Base-by-base conservation (phyloP, 2,329 filamentous ascomycete species). In the Botrytis aclada region DNA sequence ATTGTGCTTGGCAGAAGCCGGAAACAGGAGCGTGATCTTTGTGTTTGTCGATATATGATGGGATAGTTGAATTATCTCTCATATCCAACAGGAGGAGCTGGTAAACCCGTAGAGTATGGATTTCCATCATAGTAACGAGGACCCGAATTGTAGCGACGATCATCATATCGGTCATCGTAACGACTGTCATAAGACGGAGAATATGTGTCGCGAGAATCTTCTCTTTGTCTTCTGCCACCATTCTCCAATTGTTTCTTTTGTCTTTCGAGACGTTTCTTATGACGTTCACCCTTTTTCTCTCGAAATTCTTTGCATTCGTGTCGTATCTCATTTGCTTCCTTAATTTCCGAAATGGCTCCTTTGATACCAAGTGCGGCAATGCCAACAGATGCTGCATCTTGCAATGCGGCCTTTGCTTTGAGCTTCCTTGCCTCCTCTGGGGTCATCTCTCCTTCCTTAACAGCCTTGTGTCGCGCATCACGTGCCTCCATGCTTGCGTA, bases 311-410 rank as follows among this genome's bases (percentile, higher is more conserved):
- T 83, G 71, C 85, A 85, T 78, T 86, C 85, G 76, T 87, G 85
- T 74, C 87, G 85, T 80, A 90, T 85, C 81, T 90, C 86, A 74
- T 88, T 87, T 82, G 89, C 88, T 79, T 91, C 88, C 81, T 91
- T 89, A 88, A 90, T 92, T 80, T 91, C 89, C 8, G 84, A 85
- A 43, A 79, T 74, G 85, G 90, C 89, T 69, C 87, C 86, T 81
- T 91, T 91, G 83, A 92, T 89, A 81, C 90, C 89, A 71, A 92
- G 83, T 37, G 88, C 89, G 43, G 90, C 89, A 76, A 92, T 88
- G 75, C 89, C 89, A 45, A 92, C 84, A 75, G 88, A 89, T n/a
- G 90, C 88, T 43, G 85, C 87, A 81, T 92, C 89, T 79, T 89
- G 86, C 60, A 91, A 81, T 82, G 88, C 87, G 72, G 88, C 88